phyloP scores from a whole-genome alignment of 2,329 filamentous ascomycete genomes.

The Trichoderma asperellum region DNA sequence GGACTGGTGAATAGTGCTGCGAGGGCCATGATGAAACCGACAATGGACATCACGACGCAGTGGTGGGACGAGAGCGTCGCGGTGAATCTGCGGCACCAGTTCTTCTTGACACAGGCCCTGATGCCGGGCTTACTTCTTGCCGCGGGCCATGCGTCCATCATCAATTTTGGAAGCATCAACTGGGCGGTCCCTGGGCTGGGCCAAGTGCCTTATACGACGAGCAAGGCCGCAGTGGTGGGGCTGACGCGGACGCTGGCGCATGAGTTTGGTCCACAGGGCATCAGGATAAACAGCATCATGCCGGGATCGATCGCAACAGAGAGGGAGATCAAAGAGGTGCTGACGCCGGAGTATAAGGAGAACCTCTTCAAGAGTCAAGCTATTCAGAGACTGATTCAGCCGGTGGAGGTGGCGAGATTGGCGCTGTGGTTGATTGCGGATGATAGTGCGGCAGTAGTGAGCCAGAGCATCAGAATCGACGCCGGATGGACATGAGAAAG shows the following conservation, averaged over 20 bases:
- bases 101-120: constrained; percentile 74
- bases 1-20: constrained; percentile 87
- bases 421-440: constrained; percentile 52
- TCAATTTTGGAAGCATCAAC: constrained; percentile 58
- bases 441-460: constrained; percentile 38
- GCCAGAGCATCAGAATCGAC: constrained; percentile 28
- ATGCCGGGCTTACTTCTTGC: constrained; percentile 58
- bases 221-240: constrained; percentile 59
- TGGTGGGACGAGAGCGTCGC: constrained; percentile 50
- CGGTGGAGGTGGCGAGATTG: constrained; percentile 51
- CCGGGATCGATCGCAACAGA: constrained; percentile 53
- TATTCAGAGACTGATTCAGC: constrained; percentile 47
- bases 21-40: constrained; percentile 34
- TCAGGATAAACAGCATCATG: constrained; percentile 55
- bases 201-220: constrained; percentile 53
- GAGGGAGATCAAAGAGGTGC: constrained; percentile 48
- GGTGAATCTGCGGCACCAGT: constrained; percentile 49
- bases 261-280: constrained; percentile 54
- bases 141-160: constrained; percentile 28
- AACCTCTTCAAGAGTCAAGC: constrained; percentile 47
- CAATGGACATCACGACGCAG: constrained; percentile 45
- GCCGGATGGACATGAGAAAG: constrained; percentile 23
- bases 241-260: constrained; percentile 59
- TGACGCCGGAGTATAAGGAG: constrained; percentile 48
- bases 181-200: constrained; percentile 50